Evolutionary conservation across 2,329 filamentous ascomycete genomes (phyloP).

Genomic region (Ceratocystis diversiconidia): DNA sequence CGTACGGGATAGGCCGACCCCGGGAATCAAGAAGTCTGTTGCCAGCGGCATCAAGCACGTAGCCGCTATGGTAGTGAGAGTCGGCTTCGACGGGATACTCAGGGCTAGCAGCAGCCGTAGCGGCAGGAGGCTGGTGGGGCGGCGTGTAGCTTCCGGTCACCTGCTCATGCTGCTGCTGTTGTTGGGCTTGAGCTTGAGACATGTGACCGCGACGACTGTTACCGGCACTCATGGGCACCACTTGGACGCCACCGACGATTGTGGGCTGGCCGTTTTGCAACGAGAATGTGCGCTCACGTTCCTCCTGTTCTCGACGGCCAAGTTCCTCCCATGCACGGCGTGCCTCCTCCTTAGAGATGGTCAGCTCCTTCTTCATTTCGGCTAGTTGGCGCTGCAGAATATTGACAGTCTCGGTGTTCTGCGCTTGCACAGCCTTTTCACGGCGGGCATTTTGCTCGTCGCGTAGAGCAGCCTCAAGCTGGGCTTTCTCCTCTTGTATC

Average conservation of each 20-base stretch:
- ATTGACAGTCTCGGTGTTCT: slow-evolving; percentile 18
- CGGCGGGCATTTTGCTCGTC: slow-evolving; percentile 60
- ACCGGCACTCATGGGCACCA: slow-evolving; percentile 67
- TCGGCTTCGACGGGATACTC: slow-evolving; percentile 23
- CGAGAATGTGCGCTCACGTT: slow-evolving; percentile 73
- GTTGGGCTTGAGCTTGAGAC: slow-evolving; percentile 23
- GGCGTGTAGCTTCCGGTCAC: slow-evolving; percentile 10
- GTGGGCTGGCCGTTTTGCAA: slow-evolving; percentile 78
- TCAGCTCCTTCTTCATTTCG: slow-evolving; percentile 83
- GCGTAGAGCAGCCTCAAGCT: slow-evolving; percentile 62
- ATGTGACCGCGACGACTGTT: slow-evolving; percentile 39
- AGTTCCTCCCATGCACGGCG: slow-evolving; percentile 94
- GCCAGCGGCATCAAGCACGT: slow-evolving; percentile 23
- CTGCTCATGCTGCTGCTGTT: slow-evolving; percentile 5
- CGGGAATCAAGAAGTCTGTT: slow-evolving; percentile 20
- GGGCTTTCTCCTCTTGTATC: slow-evolving; percentile 64
- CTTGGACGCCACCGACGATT: slow-evolving; percentile 81
- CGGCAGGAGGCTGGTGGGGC: slow-evolving; percentile 16
- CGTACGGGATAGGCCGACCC: slow-evolving; percentile 21
- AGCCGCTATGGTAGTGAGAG: slow-evolving; percentile 17
- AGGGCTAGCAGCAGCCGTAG: slow-evolving; percentile 20
- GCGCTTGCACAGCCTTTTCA: slow-evolving; percentile 33
- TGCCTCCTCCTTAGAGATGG: slow-evolving; percentile 92
- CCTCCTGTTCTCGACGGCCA: slow-evolving; percentile 81
- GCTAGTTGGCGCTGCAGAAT: slow-evolving; percentile 58